Conservation (phyloP, 1,284 basidiomycete genomes). For the Schizopora paradoxa region DNA sequence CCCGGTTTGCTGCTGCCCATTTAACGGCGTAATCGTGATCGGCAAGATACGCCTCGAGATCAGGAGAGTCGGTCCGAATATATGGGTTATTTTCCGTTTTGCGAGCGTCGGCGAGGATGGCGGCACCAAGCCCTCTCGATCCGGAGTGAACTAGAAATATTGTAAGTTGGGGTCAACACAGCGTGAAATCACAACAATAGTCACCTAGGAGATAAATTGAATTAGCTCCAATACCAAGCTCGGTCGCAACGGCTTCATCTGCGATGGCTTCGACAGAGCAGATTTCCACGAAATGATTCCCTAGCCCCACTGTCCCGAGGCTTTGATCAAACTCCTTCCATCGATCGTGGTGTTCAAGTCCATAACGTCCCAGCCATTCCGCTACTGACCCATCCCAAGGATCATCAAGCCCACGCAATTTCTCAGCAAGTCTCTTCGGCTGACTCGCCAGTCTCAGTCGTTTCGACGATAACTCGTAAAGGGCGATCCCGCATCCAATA, state of each 20-base stretch:
- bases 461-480: conserved; percentile 29
- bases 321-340: conserved; percentile 29
- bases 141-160: conserved; percentile 31
- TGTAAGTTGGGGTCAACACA: conserved; percentile 1
- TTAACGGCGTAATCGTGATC: conserved; percentile 33
- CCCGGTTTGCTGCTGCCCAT: conserved; percentile 35
- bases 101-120: conserved; percentile 29
- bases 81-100: conserved; percentile 29
- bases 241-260: conserved; percentile 23
- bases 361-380: conserved; percentile 30
- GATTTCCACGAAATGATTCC: conserved; percentile 37
- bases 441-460: conserved; percentile 24
- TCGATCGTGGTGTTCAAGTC: conserved; percentile 26
- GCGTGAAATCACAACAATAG: neutral
- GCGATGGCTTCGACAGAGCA: conserved; percentile 30
- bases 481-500: conserved; percentile 34
- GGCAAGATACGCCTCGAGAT: conserved; percentile 27
- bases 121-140: conserved; percentile 33
- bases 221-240: conserved; percentile 24
- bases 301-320: conserved; percentile 33
- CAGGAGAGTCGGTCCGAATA: conserved; percentile 25
- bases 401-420: conserved; percentile 30
- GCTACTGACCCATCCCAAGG: conserved; percentile 31
- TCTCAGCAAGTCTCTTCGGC: conserved; percentile 27
- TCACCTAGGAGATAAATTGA: conserved; percentile 30